Percentiles rank a stretch among this genome's conserved stretches.
Conservation (phyloP, 2,329 filamentous ascomycete genomes). For the Neonectria neomacrospora region DNA sequence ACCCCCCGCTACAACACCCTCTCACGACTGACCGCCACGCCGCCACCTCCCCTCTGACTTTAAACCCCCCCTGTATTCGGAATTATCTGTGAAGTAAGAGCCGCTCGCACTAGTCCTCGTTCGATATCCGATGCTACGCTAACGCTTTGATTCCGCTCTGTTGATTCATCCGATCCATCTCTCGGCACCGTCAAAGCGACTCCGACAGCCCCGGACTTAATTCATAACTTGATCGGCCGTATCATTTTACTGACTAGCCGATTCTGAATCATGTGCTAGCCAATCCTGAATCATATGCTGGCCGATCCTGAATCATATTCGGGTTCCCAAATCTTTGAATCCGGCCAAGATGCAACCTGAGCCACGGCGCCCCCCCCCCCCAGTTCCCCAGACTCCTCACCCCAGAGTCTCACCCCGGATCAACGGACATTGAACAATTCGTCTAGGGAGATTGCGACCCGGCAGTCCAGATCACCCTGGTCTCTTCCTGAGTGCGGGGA, state of each 20-base stretch:
- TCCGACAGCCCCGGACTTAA: neutral
- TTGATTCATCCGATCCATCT: neutral
- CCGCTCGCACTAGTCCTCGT: neutral
- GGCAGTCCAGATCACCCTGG: neutral
- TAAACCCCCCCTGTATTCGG: neutral
- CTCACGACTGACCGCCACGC: neutral
- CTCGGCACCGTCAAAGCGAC: neutral
- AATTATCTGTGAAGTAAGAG: neutral
- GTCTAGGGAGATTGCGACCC: constrained; percentile 9
- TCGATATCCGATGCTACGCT: neutral
- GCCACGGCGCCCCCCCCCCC: neutral
- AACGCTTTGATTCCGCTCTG: neutral
- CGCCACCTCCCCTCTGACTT: neutral
- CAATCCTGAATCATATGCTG: neutral
- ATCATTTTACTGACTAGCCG: neutral
- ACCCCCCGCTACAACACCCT: neutral
- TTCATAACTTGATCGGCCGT: neutral
- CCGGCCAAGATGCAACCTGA: neutral
- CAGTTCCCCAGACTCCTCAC: constrained; percentile 3
- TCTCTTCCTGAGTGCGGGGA: constrained; percentile 9
- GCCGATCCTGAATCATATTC: neutral
- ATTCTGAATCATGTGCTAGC: no score
- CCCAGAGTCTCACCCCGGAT: constrained; percentile 13
- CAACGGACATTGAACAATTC: constrained; percentile 10
- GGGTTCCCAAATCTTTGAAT: no score